These are phyloP conservation scores for Solanum piurae DNA, from an alignment of 257 asterid species.

Conservation along the genomic window DNA sequence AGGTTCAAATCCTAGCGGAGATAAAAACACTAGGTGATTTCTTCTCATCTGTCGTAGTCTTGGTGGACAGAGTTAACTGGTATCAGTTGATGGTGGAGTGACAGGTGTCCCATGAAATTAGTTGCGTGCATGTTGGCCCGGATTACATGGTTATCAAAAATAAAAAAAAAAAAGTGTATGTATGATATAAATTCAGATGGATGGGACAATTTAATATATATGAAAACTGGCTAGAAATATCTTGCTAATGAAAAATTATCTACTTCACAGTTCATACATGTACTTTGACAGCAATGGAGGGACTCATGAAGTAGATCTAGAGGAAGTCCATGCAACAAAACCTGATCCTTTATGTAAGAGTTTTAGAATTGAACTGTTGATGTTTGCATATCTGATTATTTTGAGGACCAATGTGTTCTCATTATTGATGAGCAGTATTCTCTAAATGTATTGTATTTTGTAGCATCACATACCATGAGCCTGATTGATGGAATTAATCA, in stretches of 20 bases:
- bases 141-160: too few species aligned
- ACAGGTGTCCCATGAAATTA: neutral
- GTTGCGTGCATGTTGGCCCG: neutral
- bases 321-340: constrained; percentile 54
- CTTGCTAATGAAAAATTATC: neutral
- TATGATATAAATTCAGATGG: neutral
- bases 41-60: neutral
- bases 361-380: neutral
- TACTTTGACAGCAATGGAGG: constrained; percentile 49
- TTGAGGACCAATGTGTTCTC: neutral
- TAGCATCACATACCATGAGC: constrained; percentile 57
- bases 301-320: constrained; percentile 38
- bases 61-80: neutral
- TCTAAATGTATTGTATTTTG: constrained; percentile 3
- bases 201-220: neutral
- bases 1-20: neutral
- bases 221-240: neutral
- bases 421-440: neutral
- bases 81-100: neutral
- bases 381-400: neutral
- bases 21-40: neutral
- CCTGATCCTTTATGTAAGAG: constrained; percentile 65
- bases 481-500: constrained; percentile 81
- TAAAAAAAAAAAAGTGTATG: neutral
- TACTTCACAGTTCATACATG: constrained; percentile 52